Percentiles rank a stretch among this genome's conserved stretches.
These are phyloP conservation scores for Buxus sempervirens DNA, from an alignment of 164 flowering plant genomes.

Conservation along the genomic window DNA sequence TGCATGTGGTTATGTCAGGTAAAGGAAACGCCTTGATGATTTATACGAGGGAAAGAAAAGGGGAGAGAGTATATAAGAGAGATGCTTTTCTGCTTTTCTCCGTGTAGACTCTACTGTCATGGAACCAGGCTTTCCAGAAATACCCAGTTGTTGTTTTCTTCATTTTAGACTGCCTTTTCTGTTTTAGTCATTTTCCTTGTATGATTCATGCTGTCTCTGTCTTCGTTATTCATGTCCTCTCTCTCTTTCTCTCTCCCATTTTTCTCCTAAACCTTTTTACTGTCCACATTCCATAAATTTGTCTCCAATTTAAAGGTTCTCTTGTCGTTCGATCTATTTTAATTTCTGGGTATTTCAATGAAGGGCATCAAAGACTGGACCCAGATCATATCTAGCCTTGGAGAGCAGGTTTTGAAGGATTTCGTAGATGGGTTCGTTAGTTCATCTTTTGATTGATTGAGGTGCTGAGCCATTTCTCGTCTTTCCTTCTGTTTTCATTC, in stretches of 20 bases:
- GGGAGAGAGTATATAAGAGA: not conserved
- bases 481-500: not conserved
- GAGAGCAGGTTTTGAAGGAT: conserved; percentile 8
- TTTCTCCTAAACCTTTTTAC: conserved; percentile 2
- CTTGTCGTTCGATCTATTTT: conserved; percentile 3
- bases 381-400: conserved; percentile 23
- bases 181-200: not conserved
- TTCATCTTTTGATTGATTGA: conserved; percentile 14
- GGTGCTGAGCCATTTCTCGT: conserved; percentile 15
- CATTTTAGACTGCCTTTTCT: not conserved
- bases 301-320: conserved; percentile 15
- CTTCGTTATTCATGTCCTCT: conserved; percentile 5
- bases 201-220: conserved; percentile 11
- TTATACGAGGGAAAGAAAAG: not conserved
- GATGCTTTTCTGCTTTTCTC: conserved; percentile 9
- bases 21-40: conserved; percentile 4
- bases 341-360: conserved; percentile 13
- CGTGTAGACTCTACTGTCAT: conserved; percentile 17
- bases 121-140: conserved; percentile 29
- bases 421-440: conserved; percentile 21
- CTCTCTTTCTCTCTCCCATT: not conserved
- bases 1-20: conserved; percentile 32
- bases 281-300: conserved; percentile 24
- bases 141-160: conserved; percentile 20
- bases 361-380: conserved; percentile 7